phyloP scores from a whole-genome alignment of 1,284 basidiomycete species.

The Pterulicium gracile region DNA sequence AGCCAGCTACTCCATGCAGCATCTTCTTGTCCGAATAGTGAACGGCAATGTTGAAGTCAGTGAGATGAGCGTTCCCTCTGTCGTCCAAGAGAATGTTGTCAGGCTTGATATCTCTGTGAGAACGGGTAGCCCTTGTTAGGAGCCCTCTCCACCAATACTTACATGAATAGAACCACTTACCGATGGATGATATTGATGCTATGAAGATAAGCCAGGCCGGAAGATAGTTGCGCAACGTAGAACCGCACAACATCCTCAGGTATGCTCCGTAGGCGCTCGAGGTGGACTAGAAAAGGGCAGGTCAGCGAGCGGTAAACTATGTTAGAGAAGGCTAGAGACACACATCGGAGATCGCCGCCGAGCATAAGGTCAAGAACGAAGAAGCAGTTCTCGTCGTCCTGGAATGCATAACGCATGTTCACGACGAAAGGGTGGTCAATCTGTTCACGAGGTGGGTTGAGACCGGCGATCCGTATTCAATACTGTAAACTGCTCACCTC shows the following conservation, averaged over 20 bases:
- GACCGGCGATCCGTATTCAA: constrained; percentile 12
- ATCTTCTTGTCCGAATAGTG: constrained; percentile 83
- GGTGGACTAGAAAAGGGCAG: constrained; percentile 55
- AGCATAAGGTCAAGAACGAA: constrained; percentile 98
- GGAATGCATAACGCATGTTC: constrained; percentile 95
- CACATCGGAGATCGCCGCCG: constrained; percentile 91
- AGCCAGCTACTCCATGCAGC: constrained; percentile 93
- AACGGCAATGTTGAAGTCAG: constrained; percentile 98
- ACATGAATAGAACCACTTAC: constrained; percentile 32
- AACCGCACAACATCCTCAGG: constrained; percentile 83
- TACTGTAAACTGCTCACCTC: constrained; percentile 48
- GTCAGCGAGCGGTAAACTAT: constrained; percentile 20
- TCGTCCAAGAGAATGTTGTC: constrained; percentile 98
- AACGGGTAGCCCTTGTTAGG: no score
- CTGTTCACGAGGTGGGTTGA: constrained; percentile 30
- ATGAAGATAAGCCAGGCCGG: constrained; percentile 88
- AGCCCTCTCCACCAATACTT: no score
- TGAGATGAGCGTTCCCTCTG: constrained; percentile 90
- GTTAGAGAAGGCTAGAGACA: constrained; percentile 21
- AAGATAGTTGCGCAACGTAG: constrained; percentile 83
- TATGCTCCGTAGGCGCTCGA: constrained; percentile 80
- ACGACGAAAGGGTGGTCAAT: constrained; percentile 96
- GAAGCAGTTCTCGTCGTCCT: constrained; percentile 99
- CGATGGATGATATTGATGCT: constrained; percentile 91
- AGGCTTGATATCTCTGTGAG: constrained; percentile 81